Percentiles rank a stretch among this genome's conserved stretches.
phyloP scores from a whole-genome alignment of 805 yeast species.

The Candida takata region DNA sequence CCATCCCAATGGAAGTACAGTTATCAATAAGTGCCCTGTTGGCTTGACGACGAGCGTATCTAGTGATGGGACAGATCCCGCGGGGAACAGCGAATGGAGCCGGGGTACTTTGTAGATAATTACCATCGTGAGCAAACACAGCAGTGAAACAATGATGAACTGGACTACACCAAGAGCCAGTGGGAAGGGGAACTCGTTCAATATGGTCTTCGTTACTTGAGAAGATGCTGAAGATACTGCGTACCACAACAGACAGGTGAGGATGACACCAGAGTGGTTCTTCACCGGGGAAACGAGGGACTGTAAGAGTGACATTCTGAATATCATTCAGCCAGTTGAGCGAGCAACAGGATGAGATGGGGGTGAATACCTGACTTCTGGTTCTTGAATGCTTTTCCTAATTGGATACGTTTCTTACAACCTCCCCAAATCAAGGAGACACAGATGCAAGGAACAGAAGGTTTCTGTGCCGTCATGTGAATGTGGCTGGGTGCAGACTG shows the following conservation, averaged over 20 bases:
- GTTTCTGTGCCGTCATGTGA: too few relatives aligned
- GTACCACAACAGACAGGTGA: constrained; percentile 53
- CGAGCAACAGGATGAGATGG: too few relatives aligned
- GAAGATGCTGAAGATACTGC: constrained; percentile 55
- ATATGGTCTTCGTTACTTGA: constrained; percentile 51
- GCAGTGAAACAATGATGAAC: constrained; percentile 42
- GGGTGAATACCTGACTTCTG: too few relatives aligned
- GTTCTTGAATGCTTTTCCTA: too few relatives aligned
- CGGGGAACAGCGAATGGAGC: constrained; percentile 37
- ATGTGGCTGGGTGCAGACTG: too few relatives aligned
- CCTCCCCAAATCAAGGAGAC: too few relatives aligned
- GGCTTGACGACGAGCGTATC: constrained; percentile 26
- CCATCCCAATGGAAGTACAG: constrained; percentile 55
- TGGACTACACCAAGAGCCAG: constrained; percentile 60
- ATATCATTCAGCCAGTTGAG: too few relatives aligned
- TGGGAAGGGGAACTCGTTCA: constrained; percentile 52
- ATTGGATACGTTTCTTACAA: too few relatives aligned
- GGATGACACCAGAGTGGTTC: constrained; percentile 10
- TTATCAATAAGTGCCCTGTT: constrained; percentile 34
- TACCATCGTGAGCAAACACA: constrained; percentile 35
- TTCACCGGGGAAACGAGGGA: constrained; percentile 3
- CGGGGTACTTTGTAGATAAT: constrained; percentile 28
- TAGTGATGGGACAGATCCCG: constrained; percentile 43
- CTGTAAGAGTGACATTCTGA: constrained; percentile 1
- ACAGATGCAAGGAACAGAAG: too few relatives aligned